phyloP scores from a whole-genome alignment of 257 asterid genomes.

The Cordia subcordata region DNA sequence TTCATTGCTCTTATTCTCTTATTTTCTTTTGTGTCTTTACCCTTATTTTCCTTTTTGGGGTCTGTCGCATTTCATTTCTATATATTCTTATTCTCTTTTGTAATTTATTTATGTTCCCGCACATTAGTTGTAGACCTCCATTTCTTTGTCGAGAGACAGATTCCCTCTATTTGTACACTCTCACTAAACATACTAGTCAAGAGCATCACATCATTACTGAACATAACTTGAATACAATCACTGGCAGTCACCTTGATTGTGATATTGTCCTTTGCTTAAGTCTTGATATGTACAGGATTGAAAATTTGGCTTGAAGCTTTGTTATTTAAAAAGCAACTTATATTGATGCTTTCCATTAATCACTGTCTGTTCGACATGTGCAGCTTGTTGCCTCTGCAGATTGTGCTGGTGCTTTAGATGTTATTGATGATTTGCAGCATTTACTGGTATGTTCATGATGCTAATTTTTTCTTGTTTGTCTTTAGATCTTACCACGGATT shows the following conservation, averaged over 20 bases:
- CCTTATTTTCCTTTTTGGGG: too few relatives aligned
- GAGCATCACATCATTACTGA: too few relatives aligned
- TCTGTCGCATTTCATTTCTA: too few relatives aligned
- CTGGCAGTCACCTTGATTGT: neutral
- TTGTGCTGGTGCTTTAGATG: conserved; percentile 97
- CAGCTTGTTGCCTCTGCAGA: conserved; percentile 98
- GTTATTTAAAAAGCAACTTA: neutral
- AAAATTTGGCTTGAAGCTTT: neutral
- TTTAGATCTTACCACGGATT: neutral
- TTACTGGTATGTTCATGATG: conserved; percentile 61
- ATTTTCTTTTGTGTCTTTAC: too few relatives aligned
- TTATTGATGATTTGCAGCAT: conserved; percentile 87
- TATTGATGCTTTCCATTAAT: neutral
- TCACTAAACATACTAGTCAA: too few relatives aligned
- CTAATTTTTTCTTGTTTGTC: conserved; percentile 8
- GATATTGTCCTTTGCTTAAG: neutral
- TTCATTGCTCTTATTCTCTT: too few relatives aligned
- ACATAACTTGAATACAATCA: neutral
- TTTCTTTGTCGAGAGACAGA: too few relatives aligned
- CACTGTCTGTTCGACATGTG: conserved; percentile 1
- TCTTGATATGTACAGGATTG: neutral
- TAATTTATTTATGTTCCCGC: too few relatives aligned
- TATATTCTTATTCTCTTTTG: too few relatives aligned
- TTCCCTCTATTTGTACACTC: too few relatives aligned
- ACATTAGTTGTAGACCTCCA: too few relatives aligned